phyloP scores from a whole-genome alignment of 164 flowering plant genomes.

The Protea cynaroides region DNA sequence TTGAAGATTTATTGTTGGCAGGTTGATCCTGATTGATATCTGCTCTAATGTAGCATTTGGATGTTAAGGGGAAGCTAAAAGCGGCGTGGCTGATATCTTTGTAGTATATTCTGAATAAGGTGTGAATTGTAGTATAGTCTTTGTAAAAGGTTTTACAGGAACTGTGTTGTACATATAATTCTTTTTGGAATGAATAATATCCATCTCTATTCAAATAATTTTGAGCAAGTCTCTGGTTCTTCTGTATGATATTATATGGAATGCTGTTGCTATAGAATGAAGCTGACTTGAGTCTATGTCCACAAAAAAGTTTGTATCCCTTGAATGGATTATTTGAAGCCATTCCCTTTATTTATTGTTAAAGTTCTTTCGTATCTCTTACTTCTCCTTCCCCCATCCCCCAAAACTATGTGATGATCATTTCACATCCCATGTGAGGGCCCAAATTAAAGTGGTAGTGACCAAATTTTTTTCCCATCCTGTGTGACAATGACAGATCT shows the following conservation, averaged over 20 bases:
- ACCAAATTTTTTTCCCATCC: no score
- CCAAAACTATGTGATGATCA: no score
- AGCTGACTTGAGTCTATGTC: no score
- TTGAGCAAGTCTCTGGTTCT: neutral
- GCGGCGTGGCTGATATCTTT: neutral
- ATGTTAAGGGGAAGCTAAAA: neutral
- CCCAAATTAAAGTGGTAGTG: no score
- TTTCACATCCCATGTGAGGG: no score
- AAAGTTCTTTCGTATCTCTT: no score
- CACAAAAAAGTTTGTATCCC: no score
- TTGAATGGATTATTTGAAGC: no score
- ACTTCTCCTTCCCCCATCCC: no score
- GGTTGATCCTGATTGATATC: neutral
- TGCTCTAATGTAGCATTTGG: neutral
- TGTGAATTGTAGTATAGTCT: neutral
- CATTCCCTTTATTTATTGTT: no score
- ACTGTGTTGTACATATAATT: conserved; percentile 10
- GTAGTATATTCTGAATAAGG: conserved; percentile 8
- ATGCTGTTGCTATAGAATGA: neutral
- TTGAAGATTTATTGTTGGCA: neutral
- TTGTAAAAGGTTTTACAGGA: neutral
- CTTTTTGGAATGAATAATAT: conserved; percentile 7
- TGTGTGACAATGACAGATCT: neutral
- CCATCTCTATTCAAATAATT: neutral
- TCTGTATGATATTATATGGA: neutral